Evolutionary conservation across 2,329 filamentous ascomycete genomes (phyloP).

Genomic region (Teratosphaeria pseudoeucalypti): DNA sequence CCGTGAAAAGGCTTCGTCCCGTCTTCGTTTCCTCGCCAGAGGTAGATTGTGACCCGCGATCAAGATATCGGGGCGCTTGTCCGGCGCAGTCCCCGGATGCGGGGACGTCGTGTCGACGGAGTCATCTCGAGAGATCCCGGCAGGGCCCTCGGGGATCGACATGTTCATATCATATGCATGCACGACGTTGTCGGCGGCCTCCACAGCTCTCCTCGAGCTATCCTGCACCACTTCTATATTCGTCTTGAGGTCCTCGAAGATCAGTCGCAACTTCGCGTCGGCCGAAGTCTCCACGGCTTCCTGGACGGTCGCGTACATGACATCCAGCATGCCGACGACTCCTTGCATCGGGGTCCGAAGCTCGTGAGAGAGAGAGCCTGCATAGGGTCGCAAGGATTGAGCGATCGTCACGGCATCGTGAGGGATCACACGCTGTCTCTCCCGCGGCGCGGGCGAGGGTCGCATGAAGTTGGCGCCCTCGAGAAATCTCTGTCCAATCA

Average conservation of each 20-base stretch:
- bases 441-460: conserved; percentile 13
- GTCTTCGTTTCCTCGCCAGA: conserved; percentile 32
- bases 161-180: conserved; percentile 67
- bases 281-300: conserved; percentile 50
- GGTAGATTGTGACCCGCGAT: conserved; percentile 34
- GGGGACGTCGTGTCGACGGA: conserved; percentile 17
- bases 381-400: conserved; percentile 60
- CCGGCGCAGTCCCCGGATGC: conserved; percentile 8
- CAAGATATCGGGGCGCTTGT: conserved; percentile 34
- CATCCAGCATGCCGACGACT: conserved; percentile 64
- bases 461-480: conserved; percentile 41
- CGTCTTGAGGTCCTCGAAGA: conserved; percentile 54
- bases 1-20: conserved; percentile 26
- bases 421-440: conserved; percentile 38
- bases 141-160: conserved; percentile 56
- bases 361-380: conserved; percentile 62
- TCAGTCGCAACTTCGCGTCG: conserved; percentile 40
- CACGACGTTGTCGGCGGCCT: conserved; percentile 65
- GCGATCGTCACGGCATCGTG: conserved; percentile 47
- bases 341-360: conserved; percentile 66
- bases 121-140: conserved; percentile 20
- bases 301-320: conserved; percentile 63
- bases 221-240: conserved; percentile 66
- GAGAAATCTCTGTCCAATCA: conserved; percentile 49
- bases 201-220: conserved; percentile 59